These are phyloP conservation scores for Linaria vulgaris DNA, from an alignment of 257 asterid genomes.

Conservation along the genomic window DNA sequence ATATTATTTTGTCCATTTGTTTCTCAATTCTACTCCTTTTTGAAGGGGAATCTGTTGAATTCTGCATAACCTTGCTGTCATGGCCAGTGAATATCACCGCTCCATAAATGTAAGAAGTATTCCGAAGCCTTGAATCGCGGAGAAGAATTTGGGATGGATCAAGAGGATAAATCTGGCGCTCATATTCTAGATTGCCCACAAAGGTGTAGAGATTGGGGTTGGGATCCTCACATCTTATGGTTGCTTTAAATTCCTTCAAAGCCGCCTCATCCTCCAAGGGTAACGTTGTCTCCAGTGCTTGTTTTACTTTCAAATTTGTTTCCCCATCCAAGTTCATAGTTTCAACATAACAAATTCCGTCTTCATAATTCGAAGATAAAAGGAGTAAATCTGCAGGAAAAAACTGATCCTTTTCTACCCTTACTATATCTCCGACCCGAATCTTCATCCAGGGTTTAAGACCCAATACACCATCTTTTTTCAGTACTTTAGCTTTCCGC, in stretches of 20 bases:
- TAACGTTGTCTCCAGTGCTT: conserved; percentile 70
- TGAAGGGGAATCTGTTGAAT: conserved; percentile 87
- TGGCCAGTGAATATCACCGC: conserved; percentile 85
- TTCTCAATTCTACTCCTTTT: conserved; percentile 85
- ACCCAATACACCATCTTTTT: conserved; percentile 63
- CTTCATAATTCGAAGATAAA: conserved; percentile 82
- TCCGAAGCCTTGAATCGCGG: conserved; percentile 93
- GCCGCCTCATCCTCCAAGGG: conserved; percentile 57
- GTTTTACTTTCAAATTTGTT: conserved; percentile 90
- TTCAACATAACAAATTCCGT: conserved; percentile 94
- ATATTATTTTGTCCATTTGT: conserved; percentile 92
- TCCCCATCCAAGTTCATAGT: conserved; percentile 98
- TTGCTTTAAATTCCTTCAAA: conserved; percentile 71
- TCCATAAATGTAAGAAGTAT: conserved; percentile 77
- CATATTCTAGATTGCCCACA: conserved; percentile 82
- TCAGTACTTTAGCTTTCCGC: conserved; percentile 66
- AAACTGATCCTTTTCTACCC: conserved; percentile 84
- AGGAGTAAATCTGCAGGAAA: conserved; percentile 94
- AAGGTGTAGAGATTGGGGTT: conserved; percentile 83
- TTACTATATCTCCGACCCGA: conserved; percentile 84
- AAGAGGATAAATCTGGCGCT: conserved; percentile 59
- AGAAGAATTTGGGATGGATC: conserved; percentile 94
- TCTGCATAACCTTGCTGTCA: conserved; percentile 96
- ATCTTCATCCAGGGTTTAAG: conserved; percentile 85
- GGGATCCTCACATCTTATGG: conserved; percentile 86